These are phyloP conservation scores for Pleurotus citrinopileatus DNA, from an alignment of 768 basidiomycete genomes.

Conservation along the genomic window DNA sequence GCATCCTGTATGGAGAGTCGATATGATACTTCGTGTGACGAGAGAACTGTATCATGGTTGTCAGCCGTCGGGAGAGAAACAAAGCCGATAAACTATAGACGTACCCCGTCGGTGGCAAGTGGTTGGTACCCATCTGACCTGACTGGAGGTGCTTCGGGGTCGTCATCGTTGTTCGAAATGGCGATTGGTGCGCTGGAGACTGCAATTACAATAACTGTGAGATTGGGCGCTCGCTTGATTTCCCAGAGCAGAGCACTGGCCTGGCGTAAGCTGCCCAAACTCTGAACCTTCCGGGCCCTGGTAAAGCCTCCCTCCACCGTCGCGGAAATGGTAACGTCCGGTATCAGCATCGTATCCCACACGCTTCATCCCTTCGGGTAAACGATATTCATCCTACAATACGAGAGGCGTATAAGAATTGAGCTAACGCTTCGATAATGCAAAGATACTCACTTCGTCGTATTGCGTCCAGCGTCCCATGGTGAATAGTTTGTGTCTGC, in stretches of 20 bases:
- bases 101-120: constrained; percentile 49
- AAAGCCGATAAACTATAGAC: constrained; percentile 13
- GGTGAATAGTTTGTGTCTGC: constrained; percentile 6
- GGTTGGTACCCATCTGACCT: constrained; percentile 57
- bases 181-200: constrained; percentile 1
- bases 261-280: constrained; percentile 55
- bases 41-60: constrained; percentile 6
- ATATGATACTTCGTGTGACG: constrained; percentile 20
- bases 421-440: neutral
- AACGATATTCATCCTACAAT: constrained; percentile 45
- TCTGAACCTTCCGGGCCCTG: constrained; percentile 56
- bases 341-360: constrained; percentile 78
- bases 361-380: constrained; percentile 59
- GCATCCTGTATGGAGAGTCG: constrained; percentile 48
- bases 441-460: constrained; percentile 18
- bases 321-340: constrained; percentile 62
- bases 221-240: neutral
- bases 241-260: constrained; percentile 22
- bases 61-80: neutral
- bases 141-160: constrained; percentile 54
- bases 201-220: neutral
- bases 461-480: constrained; percentile 28
- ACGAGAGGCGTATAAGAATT: neutral
- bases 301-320: constrained; percentile 54
- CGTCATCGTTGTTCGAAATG: constrained; percentile 29